phyloP scores from a whole-genome alignment of 768 basidiomycete genomes.

The Lactarius deliciosus region DNA sequence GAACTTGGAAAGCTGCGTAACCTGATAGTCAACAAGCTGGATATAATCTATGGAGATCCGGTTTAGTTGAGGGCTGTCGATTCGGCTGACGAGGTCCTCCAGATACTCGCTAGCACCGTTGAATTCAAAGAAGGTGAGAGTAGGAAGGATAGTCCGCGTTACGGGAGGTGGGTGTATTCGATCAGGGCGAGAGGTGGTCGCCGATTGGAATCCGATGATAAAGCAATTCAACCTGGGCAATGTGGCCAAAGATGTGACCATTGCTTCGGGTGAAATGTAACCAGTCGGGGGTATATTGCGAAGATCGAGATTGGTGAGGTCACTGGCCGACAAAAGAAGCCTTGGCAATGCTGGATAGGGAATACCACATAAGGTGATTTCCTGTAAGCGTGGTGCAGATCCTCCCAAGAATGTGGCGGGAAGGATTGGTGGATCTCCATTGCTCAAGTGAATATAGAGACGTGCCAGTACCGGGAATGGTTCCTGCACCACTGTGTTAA shows the following conservation, averaged over 20 bases:
- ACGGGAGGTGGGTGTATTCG: background rate
- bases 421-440: background rate
- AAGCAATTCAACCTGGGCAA: background rate
- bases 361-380: slow-evolving; percentile 53
- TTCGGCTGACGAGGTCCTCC: background rate
- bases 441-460: background rate
- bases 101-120: background rate
- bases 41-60: background rate
- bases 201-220: background rate
- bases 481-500: background rate
- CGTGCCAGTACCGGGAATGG: background rate
- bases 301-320: background rate
- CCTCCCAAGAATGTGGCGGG: background rate
- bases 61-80: background rate
- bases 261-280: slow-evolving; percentile 1
- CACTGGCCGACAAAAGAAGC: background rate
- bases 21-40: background rate
- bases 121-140: background rate
- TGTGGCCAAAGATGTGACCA: background rate
- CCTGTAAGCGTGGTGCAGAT: slow-evolving; percentile 86
- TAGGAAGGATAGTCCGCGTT: background rate
- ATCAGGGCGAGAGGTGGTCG: too few species aligned
- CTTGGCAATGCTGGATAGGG: slow-evolving; percentile 28
- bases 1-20: background rate
- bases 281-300: background rate